A percentile compares a stretch with the other conserved stretches of the same genome.
Evolutionary conservation across 202 grass and related monocot genomes (phyloP).

Genomic region (Brachypodium distachyon): DNA sequence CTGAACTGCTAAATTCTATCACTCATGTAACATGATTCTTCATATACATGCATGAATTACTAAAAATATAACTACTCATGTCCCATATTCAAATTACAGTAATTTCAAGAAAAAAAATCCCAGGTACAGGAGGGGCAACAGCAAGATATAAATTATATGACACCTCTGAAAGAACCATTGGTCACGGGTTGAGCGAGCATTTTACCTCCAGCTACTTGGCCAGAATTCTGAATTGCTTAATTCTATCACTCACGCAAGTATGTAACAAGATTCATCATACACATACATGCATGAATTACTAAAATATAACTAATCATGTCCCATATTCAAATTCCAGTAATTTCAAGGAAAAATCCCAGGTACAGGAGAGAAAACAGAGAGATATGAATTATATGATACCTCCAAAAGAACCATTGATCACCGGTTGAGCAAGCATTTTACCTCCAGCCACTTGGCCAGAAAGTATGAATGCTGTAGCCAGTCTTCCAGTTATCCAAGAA

Average conservation of each 20-base stretch:
- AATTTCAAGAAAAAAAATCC: background rate
- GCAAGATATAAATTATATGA: background rate
- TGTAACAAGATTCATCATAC: background rate
- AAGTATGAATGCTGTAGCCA: conserved; percentile 88
- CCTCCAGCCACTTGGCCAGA: conserved; percentile 89
- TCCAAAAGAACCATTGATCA: background rate
- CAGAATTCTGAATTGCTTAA: conserved; percentile 60
- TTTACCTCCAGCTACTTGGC: conserved; percentile 92
- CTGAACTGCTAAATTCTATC: background rate
- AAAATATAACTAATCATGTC: background rate
- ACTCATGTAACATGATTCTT: background rate
- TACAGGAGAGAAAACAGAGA: background rate
- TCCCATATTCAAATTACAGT: background rate
- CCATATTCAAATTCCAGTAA: background rate
- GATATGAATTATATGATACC: conserved; percentile 16
- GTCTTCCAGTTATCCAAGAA: conserved; percentile 99
- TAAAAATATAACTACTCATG: background rate
- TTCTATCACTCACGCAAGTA: background rate
- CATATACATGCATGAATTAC: background rate
- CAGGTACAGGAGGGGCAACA: background rate
- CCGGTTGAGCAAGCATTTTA: conserved; percentile 30
- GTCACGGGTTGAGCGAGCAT: background rate
- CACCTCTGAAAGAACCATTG: conserved; percentile 24
- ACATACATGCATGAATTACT: background rate
- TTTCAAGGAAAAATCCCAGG: background rate